Conservation (phyloP, 2,329 filamentous ascomycete species). For the Lachnellula arida region DNA sequence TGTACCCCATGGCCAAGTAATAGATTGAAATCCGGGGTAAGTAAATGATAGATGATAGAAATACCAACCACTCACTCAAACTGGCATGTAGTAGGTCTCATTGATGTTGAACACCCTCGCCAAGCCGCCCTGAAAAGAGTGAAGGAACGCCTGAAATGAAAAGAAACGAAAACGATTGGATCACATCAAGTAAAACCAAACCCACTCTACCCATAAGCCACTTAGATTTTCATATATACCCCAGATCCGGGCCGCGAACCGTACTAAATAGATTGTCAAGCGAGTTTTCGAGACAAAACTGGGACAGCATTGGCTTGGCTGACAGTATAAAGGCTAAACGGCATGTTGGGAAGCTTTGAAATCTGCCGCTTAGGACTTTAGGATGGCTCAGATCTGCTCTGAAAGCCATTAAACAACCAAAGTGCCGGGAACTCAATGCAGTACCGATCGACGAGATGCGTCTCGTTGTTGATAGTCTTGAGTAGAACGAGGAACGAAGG, state of each 20-base stretch:
- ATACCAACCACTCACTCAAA: not conserved
- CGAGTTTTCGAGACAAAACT: constrained; percentile 1
- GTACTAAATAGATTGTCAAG: constrained; percentile 5
- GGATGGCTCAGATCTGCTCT: no score
- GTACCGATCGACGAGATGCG: not conserved
- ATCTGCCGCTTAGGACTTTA: not conserved
- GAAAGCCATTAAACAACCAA: no score
- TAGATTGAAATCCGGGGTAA: constrained; percentile 7
- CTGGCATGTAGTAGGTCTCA: not conserved
- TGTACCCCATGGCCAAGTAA: not conserved
- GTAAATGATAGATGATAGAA: constrained; percentile 10
- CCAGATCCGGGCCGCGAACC: constrained; percentile 9
- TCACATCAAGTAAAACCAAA: not conserved
- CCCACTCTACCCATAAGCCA: no score
- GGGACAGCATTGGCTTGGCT: not conserved
- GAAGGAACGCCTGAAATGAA: not conserved
- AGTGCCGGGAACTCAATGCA: not conserved
- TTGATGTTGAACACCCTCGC: not conserved
- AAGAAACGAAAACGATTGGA: not conserved
- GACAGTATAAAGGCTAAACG: not conserved
- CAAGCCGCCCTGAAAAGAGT: not conserved
- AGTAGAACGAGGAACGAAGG: no score
- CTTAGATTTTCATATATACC: constrained; percentile 2
- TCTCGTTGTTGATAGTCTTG: not conserved
- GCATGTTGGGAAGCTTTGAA: not conserved